Percentiles rank a stretch among this genome's conserved stretches.
These are phyloP conservation scores for Henningerozyma blattae DNA, from an alignment of 805 yeast genomes.

Conservation along the genomic window DNA sequence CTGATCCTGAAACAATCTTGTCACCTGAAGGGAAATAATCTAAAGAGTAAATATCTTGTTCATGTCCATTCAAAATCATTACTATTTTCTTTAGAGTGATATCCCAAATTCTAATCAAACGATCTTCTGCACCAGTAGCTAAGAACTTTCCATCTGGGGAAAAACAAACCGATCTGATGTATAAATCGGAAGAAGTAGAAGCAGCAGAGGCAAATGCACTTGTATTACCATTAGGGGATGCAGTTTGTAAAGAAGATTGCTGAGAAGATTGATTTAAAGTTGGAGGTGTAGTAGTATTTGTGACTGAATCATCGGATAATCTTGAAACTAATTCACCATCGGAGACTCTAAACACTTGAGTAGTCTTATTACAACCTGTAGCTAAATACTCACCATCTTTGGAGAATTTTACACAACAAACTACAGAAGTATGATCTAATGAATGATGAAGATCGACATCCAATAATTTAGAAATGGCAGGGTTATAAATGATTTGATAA, in stretches of 20 bases:
- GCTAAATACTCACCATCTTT: conserved; percentile 88
- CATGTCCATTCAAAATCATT: conserved; percentile 84
- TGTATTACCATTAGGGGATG: conserved; percentile 13
- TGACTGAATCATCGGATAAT: conserved; percentile 64
- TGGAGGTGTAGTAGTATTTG: conserved; percentile 1
- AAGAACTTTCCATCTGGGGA: conserved; percentile 88
- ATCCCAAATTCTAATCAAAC: conserved; percentile 92
- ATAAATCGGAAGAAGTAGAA: conserved; percentile 60
- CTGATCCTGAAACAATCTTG: conserved; percentile 87
- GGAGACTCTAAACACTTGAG: conserved; percentile 86
- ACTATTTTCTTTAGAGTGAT: conserved; percentile 74
- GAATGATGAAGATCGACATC: conserved; percentile 86
- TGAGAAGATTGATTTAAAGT: not conserved
- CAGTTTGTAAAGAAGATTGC: not conserved
- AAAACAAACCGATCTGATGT: conserved; percentile 91
- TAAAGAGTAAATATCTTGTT: conserved; percentile 92
- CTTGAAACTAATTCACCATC: conserved; percentile 84
- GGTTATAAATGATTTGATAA: conserved; percentile 83
- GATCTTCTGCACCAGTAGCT: conserved; percentile 91
- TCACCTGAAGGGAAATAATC: conserved; percentile 93
- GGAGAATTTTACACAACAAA: conserved; percentile 91
- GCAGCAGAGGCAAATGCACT: conserved; percentile 24
- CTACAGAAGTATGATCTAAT: conserved; percentile 87
- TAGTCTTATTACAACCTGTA: conserved; percentile 95
- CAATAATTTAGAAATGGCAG: conserved; percentile 59